Base-by-base conservation (phyloP, 192 early-diverging fungal species). In the Cetraspora pellucida region DNA sequence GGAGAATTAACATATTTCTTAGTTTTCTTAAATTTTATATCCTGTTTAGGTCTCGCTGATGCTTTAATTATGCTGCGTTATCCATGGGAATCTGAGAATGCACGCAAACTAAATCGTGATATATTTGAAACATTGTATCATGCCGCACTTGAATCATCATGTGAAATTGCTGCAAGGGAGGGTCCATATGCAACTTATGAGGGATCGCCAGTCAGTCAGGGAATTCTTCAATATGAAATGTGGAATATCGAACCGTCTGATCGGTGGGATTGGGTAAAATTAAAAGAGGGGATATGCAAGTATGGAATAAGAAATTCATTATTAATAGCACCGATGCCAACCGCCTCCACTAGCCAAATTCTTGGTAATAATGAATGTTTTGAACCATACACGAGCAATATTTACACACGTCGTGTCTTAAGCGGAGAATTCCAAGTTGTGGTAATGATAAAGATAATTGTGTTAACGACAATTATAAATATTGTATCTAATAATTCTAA, bases 341-440 rank as follows among this genome's bases (percentile, higher is more conserved):
- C 97, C 0, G 97, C 97, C 2, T 95, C 93, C 10, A 99, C 97
- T 9, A 94, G 93, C 19, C 97, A 99, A 84, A 99, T 99, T 75
- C 87, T 99, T 7, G 97, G 97, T 30, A 94, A 93, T 88, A 99
- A 99, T 83, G 97, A 99, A 87, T 96, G 95, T 81, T 98, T 97
- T 78, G 97, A 93, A 83, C 93, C 92, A 13, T 95, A 93, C 74
- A 95, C 92, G 61, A 90, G 88, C 81, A 99, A 99, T 85, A 91
- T 99, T 60, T 99, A 99, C 85, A 96, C 95, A 16, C 91, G 97
- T 54, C 94, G 97, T 72, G 97, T 98, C 0, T 81, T 99, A 59
- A 92, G 95, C 27, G 97, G 97, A 44, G 97, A 99, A 85, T 99
- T 99, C 90, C 97, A 99, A 83, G 90, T 99, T 54, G 97, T 97